A percentile compares a stretch with the other conserved stretches of the same genome.
Evolutionary conservation across 1,139 yeast species (phyloP).

Genomic region (Scheffersomyces segobiensis): DNA sequence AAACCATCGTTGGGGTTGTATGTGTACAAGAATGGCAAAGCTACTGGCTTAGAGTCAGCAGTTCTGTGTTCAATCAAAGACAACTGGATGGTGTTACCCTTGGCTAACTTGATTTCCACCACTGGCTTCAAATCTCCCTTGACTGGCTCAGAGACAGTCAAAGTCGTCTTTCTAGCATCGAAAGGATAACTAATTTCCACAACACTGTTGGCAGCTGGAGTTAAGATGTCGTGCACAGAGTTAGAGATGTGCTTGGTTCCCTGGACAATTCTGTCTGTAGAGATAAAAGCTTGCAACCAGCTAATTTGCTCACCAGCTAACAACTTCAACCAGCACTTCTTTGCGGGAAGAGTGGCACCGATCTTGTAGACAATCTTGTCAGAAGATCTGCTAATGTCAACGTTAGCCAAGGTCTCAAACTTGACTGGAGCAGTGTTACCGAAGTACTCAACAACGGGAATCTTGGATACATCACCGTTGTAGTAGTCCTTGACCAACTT

Average conservation of each 20-base stretch:
- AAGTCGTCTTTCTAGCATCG: slow-evolving; percentile 54
- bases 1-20: slow-evolving; percentile 86
- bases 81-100: slow-evolving; percentile 57
- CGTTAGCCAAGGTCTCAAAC: slow-evolving; percentile 18
- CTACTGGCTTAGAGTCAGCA: slow-evolving; percentile 70
- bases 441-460: slow-evolving; percentile 89
- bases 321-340: slow-evolving; percentile 70
- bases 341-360: slow-evolving; percentile 48
- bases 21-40: slow-evolving; percentile 74
- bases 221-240: slow-evolving; percentile 76
- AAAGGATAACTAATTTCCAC: slow-evolving; percentile 62
- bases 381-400: slow-evolving; percentile 34
- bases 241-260: slow-evolving; percentile 77
- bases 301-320: slow-evolving; percentile 77
- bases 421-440: slow-evolving; percentile 60
- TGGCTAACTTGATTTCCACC: slow-evolving; percentile 57
- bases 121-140: slow-evolving; percentile 74
- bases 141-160: slow-evolving; percentile 68
- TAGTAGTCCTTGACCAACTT: slow-evolving; percentile 70
- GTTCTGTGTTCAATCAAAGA: slow-evolving; percentile 87
- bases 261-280: slow-evolving; percentile 80
- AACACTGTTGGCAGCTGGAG: slow-evolving; percentile 65
- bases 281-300: slow-evolving; percentile 92
- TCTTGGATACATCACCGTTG: slow-evolving; percentile 62
- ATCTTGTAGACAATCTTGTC: slow-evolving; percentile 47